phyloP scores from a whole-genome alignment of 2,329 filamentous ascomycete genomes.

The Dryadomyces quercus-mongolicae region DNA sequence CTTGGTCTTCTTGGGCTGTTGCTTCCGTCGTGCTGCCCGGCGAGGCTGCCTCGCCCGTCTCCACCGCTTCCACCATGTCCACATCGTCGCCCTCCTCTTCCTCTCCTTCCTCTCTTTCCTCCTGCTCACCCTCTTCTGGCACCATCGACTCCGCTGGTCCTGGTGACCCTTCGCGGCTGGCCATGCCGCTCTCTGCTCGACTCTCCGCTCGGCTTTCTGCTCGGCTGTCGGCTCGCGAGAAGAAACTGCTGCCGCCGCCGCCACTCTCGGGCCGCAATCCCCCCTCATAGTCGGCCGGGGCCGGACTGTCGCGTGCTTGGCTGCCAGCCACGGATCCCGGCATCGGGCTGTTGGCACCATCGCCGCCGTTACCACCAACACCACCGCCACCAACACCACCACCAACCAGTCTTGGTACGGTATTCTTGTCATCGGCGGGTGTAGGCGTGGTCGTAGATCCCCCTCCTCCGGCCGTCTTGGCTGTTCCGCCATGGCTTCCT shows the following conservation, averaged over 20 bases:
- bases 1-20: constrained; percentile 25
- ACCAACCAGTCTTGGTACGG: not conserved
- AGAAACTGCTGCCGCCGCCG: constrained; percentile 18
- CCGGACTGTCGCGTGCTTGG: not conserved
- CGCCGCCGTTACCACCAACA: constrained; percentile 23
- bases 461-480: not conserved
- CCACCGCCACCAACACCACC: constrained; percentile 20
- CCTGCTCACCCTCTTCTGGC: not conserved
- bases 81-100: constrained; percentile 36
- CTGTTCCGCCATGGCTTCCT: not conserved
- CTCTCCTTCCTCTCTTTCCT: not conserved
- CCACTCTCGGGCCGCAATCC: constrained; percentile 20
- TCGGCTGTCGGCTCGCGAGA: constrained; percentile 26
- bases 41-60: not conserved
- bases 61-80: constrained; percentile 39
- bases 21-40: not conserved
- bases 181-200: constrained; percentile 14
- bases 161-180: no score
- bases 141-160: no score
- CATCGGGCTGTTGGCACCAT: constrained; percentile 22
- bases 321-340: not conserved
- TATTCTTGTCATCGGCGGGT: not conserved
- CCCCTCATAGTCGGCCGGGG: constrained; percentile 14
- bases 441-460: not conserved
- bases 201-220: constrained; percentile 16